phyloP scores from a whole-genome alignment of 176 grass and related monocot species.

The barley (Hordeum vulgare) region DNA sequence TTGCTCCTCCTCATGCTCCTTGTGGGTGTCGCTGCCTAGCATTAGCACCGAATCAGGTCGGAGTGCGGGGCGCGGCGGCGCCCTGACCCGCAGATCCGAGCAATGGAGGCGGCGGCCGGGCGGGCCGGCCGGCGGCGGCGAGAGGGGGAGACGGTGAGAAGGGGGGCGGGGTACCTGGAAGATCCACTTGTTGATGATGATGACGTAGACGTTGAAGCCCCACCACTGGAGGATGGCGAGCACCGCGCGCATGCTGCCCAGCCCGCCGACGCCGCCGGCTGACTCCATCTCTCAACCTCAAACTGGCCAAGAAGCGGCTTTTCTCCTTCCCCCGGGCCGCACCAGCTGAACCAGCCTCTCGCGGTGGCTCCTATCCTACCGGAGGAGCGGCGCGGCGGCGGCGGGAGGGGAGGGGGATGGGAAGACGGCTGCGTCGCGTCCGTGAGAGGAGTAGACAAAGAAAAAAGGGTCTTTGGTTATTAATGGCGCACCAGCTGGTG shows the following conservation, averaged over 20 bases:
- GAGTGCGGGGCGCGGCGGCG: no score
- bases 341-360: no score
- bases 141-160: not conserved
- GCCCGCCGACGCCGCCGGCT: constrained; percentile 4
- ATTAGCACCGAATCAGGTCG: not conserved
- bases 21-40: no score
- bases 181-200: constrained; percentile 99
- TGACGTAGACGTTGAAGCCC: constrained; percentile 94
- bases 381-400: not conserved
- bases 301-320: not conserved
- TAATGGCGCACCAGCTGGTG: no score
- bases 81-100: constrained; percentile 1
- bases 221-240: constrained; percentile 93
- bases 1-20: not conserved
- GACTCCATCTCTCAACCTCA: constrained; percentile 35
- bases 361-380: no score
- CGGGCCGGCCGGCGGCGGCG: not conserved
- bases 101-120: not conserved
- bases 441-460: not conserved
- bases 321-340: no score
- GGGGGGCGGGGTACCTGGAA: constrained; percentile 64
- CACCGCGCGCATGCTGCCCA: constrained; percentile 52
- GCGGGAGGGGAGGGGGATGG: not conserved
- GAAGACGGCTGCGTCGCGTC: not conserved
- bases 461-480: no score